Base-by-base conservation (phyloP, 1,284 basidiomycete species). In the Cryptococcus sp. region DNA sequence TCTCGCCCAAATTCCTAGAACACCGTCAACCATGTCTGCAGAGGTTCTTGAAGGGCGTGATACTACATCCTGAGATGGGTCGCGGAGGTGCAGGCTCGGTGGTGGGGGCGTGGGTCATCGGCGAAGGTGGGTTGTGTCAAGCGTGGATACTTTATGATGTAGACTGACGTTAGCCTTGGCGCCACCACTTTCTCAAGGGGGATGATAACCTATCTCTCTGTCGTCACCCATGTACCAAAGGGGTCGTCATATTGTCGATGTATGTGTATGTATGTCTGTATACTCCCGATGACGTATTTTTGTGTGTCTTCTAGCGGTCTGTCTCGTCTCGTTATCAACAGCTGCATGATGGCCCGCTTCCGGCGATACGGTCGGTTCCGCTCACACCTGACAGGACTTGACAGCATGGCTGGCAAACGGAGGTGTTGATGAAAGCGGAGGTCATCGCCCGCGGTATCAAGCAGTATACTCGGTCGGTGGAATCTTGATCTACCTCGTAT, bases 61-160 rank as follows among this genome's bases (percentile, higher is more conserved):
- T 72, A 52, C 65, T 76, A 2, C 73, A 76, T 55, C 73, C 73
- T 0, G 71, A 71, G 48, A 76, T 74, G 72, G 73, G 73, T 2
- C 50, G 59, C 33, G 71, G 68, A 13, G 73, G 71, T 9, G 50
- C 60, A 12, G 58, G 52, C 11, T 64, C 63, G 2, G 64, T 72
- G 20, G 53, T 74, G 3, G 67, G 63, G 0, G 44, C 52, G 3
- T 76, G 73, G 73, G 64, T 76, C 8, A 56, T 67, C 4, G 64
- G 59, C 4, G 50, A 52, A 21, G 48, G 57, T 48, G 43, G 18
- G 45, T 54, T 21, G 42, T 20, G 53, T 11, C 38, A 36, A n/a
- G 21, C 12, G n/a, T 9, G 28, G n/a, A n/a, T 13, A 49, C 37
- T 35, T n/a, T 46, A 46, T 16, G 45, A 46, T 8, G 6, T 5